These are phyloP conservation scores for Diaporthe destruens DNA, from an alignment of 2,329 filamentous ascomycete species.

Conservation along the genomic window DNA sequence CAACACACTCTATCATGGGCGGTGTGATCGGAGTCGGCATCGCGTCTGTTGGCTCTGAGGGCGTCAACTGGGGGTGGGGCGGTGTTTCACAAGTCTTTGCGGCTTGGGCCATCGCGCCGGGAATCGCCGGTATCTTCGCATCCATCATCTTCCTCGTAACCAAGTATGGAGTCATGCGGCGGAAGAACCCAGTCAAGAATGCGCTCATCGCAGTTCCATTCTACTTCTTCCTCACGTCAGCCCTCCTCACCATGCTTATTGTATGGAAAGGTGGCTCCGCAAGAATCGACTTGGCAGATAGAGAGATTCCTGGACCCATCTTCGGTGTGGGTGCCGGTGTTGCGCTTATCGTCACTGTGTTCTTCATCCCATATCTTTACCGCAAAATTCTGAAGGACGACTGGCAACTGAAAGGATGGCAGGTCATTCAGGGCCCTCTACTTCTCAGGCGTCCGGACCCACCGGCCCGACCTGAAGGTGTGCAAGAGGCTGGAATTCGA, in stretches of 20 bases:
- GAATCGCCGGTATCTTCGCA: conserved; percentile 65
- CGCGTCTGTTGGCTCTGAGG: conserved; percentile 63
- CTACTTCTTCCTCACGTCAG: conserved; percentile 68
- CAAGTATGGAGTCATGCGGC: conserved; percentile 68
- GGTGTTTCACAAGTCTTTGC: conserved; percentile 72
- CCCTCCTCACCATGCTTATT: conserved; percentile 71
- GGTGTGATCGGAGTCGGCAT: conserved; percentile 72
- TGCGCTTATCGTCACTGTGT: conserved; percentile 61
- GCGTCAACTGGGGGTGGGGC: conserved; percentile 66
- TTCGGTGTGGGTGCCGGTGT: conserved; percentile 65
- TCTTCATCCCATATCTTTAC: conserved; percentile 72
- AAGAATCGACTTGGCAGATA: conserved; percentile 60
- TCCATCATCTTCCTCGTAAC: conserved; percentile 68
- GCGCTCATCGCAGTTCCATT: conserved; percentile 66
- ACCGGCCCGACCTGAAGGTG: conserved; percentile 58
- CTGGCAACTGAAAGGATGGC: conserved; percentile 68
- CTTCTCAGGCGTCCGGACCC: conserved; percentile 61
- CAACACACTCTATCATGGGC: conserved; percentile 72
- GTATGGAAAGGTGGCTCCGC: conserved; percentile 66
- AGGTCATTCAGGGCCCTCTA: conserved; percentile 66
- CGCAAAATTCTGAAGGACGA: conserved; percentile 71
- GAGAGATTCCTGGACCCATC: conserved; percentile 65
- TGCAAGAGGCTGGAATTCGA: conserved; percentile 55
- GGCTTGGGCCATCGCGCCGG: conserved; percentile 71
- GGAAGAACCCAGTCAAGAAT: conserved; percentile 64